Base-by-base conservation (phyloP, 441 rosid species). In the Kokia cookei region DNA sequence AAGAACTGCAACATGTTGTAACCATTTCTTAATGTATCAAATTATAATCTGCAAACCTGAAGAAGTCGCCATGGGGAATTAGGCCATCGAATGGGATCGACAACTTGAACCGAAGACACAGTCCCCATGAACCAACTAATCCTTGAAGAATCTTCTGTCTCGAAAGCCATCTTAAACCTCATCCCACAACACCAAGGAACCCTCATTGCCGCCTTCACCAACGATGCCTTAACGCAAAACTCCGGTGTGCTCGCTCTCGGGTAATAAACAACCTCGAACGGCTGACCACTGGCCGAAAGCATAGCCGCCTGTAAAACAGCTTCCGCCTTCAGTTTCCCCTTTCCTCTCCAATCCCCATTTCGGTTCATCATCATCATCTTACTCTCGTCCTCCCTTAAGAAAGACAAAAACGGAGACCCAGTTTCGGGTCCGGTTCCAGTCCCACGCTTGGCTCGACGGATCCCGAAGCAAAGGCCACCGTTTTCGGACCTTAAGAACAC, bases 101-200 rank as follows among this genome's bases (percentile, higher is more conserved):
- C 82, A 48, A 84, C 86, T 72, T 86, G 89, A 78, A 85, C 92
- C 19, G 85, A 78, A 70, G 90, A 83, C 63, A 86, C 78, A 8
- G 89, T 85, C 11, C 92, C 92, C 90, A 86, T 82, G 77, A 85
- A 86, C 92, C 92, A 88, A 70, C 90, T 88, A 71, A 86, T 86
- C 77, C 92, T 75, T 0, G 89, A 88, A 32, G 87, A 88, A 59
- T 88, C 92, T 80, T 88, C 90, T 0, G 93, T 89, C 71, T 89
- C 90, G 22, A 89, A 89, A 59, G 93, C 80, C 93, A 86, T 89
- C 80, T 87, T 87, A 74, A 87, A 87, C 78, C 91, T 81, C 85
- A 87, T 82, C 15, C 91, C 93, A 37, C 84, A 76, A 63, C 81
- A 80, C 91, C 89, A 86, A 55, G 82, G 83, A 26, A 84, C 78